These are phyloP conservation scores for Boletus sp. DNA, from an alignment of 768 basidiomycete species.

Conservation along the genomic window DNA sequence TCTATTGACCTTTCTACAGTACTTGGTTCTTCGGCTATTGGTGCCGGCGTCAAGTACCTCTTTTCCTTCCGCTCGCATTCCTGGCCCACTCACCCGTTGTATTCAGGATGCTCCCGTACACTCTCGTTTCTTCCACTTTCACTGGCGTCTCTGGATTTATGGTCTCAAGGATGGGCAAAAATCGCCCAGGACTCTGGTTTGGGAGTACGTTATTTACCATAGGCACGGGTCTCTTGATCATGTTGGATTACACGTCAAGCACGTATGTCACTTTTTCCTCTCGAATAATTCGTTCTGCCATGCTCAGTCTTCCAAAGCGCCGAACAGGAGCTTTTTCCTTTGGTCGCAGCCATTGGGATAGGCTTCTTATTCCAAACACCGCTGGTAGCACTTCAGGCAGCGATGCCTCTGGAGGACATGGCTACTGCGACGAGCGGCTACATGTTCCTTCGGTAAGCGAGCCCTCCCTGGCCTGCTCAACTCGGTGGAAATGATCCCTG, in stretches of 20 bases:
- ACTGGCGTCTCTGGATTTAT: slow-evolving; percentile 58
- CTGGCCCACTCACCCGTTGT: neutral
- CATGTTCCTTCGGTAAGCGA: slow-evolving; percentile 58
- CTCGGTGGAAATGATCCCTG: neutral
- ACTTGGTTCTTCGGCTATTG: slow-evolving; percentile 71
- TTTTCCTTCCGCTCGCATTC: slow-evolving; percentile 30
- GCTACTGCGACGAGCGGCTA: slow-evolving; percentile 76
- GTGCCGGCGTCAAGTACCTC: slow-evolving; percentile 63
- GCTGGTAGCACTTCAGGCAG: slow-evolving; percentile 75
- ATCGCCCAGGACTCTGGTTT: slow-evolving; percentile 63
- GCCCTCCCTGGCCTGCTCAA: neutral
- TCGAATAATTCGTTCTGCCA: neutral
- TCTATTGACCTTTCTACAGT: slow-evolving; percentile 26
- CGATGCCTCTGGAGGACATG: slow-evolving; percentile 86
- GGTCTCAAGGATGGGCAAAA: slow-evolving; percentile 55
- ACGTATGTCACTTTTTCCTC: slow-evolving; percentile 30
- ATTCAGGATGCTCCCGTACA: slow-evolving; percentile 69
- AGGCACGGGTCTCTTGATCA: slow-evolving; percentile 72
- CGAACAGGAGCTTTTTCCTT: slow-evolving; percentile 58
- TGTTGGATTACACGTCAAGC: slow-evolving; percentile 57
- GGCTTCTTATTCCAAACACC: slow-evolving; percentile 68
- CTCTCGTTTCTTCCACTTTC: slow-evolving; percentile 52
- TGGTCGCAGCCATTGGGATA: slow-evolving; percentile 63
- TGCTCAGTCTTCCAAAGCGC: slow-evolving; percentile 40
- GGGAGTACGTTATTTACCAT: slow-evolving; percentile 57